Conservation (phyloP, 2,329 filamentous ascomycete species). For the Pezicula rhizophila region DNA sequence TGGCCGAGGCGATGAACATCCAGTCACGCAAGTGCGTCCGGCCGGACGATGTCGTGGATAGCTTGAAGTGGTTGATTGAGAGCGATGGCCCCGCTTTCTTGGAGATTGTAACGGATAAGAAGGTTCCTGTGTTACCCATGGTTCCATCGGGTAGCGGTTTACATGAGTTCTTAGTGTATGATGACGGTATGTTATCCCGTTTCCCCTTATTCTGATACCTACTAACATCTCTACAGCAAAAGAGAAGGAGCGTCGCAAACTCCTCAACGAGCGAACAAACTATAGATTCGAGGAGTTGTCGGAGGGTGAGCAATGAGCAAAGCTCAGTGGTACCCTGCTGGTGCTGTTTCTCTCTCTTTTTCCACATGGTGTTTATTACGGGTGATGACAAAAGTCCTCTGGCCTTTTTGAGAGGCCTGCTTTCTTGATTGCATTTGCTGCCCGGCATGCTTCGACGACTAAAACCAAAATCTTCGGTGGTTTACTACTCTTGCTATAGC, state of each 20-base stretch:
- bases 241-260: constrained; percentile 59
- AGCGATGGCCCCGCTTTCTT: constrained; percentile 87
- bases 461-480: too few relatives aligned
- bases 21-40: constrained; percentile 66
- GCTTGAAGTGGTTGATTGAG: constrained; percentile 82
- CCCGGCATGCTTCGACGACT: too few relatives aligned
- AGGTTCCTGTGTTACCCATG: constrained; percentile 96
- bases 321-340: too few relatives aligned
- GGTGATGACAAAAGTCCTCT: too few relatives aligned
- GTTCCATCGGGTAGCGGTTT: constrained; percentile 81
- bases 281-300: background rate
- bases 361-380: too few relatives aligned
- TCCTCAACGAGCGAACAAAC: constrained; percentile 58
- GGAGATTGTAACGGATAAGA: constrained; percentile 85
- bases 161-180: constrained; percentile 90
- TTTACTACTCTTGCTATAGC: too few relatives aligned
- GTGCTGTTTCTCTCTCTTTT: too few relatives aligned
- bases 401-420: too few relatives aligned
- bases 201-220: constrained; percentile 10
- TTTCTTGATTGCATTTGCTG: too few relatives aligned
- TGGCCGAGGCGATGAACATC: constrained; percentile 86
- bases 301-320: background rate
- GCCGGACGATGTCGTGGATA: constrained; percentile 70
- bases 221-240: constrained; percentile 48
- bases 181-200: constrained; percentile 53